Evolutionary conservation across 106 monocot genomes (phyloP).

Genomic region (Acorus calamus): DNA sequence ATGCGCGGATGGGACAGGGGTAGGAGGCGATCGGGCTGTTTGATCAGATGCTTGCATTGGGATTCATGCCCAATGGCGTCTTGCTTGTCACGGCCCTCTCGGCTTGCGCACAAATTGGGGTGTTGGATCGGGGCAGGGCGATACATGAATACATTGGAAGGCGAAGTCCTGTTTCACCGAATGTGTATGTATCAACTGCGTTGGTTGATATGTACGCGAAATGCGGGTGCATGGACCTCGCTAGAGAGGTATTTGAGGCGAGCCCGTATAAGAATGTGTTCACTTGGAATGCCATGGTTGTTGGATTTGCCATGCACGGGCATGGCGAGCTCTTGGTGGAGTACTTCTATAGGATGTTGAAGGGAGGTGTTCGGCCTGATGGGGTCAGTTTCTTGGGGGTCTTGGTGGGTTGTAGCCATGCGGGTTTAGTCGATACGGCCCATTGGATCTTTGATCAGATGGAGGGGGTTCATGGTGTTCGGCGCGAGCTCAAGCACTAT

Average conservation of each 20-base stretch:
- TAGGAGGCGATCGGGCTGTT: constrained; percentile 32
- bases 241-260: constrained; percentile 26
- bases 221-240: constrained; percentile 37
- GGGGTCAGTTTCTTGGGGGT: constrained; percentile 44
- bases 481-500: constrained; percentile 57
- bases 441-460: constrained; percentile 34
- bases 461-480: constrained; percentile 24
- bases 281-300: constrained; percentile 62
- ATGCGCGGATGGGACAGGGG: constrained; percentile 1
- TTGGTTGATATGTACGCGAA: constrained; percentile 60
- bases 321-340: constrained; percentile 33
- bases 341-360: constrained; percentile 34
- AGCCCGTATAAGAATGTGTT: constrained; percentile 23
- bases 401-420: constrained; percentile 45
- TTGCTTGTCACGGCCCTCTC: constrained; percentile 38
- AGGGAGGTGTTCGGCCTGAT: constrained; percentile 23
- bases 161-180: background rate
- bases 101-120: constrained; percentile 32
- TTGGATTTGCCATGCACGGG: constrained; percentile 46
- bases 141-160: constrained; percentile 32
- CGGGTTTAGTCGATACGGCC: constrained; percentile 26
- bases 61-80: constrained; percentile 28
- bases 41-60: constrained; percentile 17
- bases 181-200: constrained; percentile 29
- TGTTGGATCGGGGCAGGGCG: constrained; percentile 21